Percentiles rank a stretch among this genome's conserved stretches.
These are phyloP conservation scores for Aspergillaceae sp. DNA, from an alignment of 2,329 filamentous ascomycete species.

Conservation along the genomic window DNA sequence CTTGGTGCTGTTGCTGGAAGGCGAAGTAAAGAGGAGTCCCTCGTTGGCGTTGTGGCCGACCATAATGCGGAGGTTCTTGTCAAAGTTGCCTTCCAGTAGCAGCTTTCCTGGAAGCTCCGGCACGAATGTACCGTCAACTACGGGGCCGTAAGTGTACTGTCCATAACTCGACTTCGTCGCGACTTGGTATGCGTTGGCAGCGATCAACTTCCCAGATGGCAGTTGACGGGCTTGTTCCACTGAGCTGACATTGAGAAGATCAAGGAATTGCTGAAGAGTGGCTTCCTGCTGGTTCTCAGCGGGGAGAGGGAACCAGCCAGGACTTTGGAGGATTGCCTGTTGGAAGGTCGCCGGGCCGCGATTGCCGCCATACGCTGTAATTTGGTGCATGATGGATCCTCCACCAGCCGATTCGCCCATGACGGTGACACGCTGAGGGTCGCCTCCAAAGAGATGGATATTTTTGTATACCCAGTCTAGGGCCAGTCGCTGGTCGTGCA, in stretches of 20 bases:
- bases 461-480: slow-evolving; percentile 50
- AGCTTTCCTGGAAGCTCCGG: slow-evolving; percentile 40
- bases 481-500: slow-evolving; percentile 48
- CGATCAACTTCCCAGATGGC: slow-evolving; percentile 31
- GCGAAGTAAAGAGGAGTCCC: slow-evolving; percentile 34
- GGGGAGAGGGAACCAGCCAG: slow-evolving; percentile 28
- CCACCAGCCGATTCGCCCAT: slow-evolving; percentile 43
- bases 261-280: slow-evolving; percentile 32
- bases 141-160: slow-evolving; percentile 38
- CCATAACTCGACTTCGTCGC: slow-evolving; percentile 30
- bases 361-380: slow-evolving; percentile 44
- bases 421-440: slow-evolving; percentile 40
- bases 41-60: slow-evolving; percentile 38
- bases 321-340: slow-evolving; percentile 39
- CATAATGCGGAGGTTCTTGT: slow-evolving; percentile 39
- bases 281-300: slow-evolving; percentile 31
- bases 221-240: slow-evolving; percentile 38
- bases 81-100: slow-evolving; percentile 37
- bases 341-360: slow-evolving; percentile 30
- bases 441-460: slow-evolving; percentile 49
- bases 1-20: slow-evolving; percentile 18
- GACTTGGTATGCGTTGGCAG: slow-evolving; percentile 39
- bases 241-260: slow-evolving; percentile 34
- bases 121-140: slow-evolving; percentile 43
- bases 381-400: slow-evolving; percentile 48